Evolutionary conservation across 75 land plant species (phyloP), one percentile per base, ranked within the genome.

Genomic region (Gnetum montanum): DNA sequence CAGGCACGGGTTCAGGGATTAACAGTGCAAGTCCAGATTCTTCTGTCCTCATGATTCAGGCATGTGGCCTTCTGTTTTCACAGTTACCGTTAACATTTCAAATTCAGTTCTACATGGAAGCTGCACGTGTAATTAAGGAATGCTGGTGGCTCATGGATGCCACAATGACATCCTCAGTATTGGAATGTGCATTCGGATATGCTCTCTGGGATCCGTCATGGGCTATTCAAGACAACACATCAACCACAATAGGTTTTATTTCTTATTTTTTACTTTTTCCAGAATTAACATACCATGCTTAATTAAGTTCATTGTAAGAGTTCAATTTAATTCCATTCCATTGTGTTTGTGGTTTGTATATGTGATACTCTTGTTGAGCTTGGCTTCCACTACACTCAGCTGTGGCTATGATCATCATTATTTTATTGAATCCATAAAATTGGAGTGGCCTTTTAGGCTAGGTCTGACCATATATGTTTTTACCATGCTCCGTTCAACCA

Each of bases 1-100:
- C 65, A 1, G 68, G 56, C 60, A 70, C 74, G 66, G 70, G 77
- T 8, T 72, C 78, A 20, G 65, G 72, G 55, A 79, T 71, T 64
- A 75, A 75, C 31, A 77, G 70, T 67, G 62, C 79, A 8, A 65
- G 68, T 43, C 84, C 76, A 33, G 82, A 74, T 60, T 59, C 83
- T 31, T 78, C 96, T 18, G 82, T 85, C 49, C 73, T 89, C 57
- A 67, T 90, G 72, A 95, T 95, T 48, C 99, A 95, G 66, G 97
- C 99, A 46, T 90, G 99, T 75, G 99, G 99, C 15, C 83, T 95
- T 34, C 71, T 95, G 37, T 54, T 95, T 43, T 91, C 99, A 22
- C 99, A 95, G 71, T 75, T 95, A 22, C 97, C 99, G n/a, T 75
- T 47, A 13, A 82, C 82, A 24, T 95, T 95, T 65, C 99, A 95